Conservation (phyloP, 1,284 basidiomycete species). For the Waitea zeae region DNA sequence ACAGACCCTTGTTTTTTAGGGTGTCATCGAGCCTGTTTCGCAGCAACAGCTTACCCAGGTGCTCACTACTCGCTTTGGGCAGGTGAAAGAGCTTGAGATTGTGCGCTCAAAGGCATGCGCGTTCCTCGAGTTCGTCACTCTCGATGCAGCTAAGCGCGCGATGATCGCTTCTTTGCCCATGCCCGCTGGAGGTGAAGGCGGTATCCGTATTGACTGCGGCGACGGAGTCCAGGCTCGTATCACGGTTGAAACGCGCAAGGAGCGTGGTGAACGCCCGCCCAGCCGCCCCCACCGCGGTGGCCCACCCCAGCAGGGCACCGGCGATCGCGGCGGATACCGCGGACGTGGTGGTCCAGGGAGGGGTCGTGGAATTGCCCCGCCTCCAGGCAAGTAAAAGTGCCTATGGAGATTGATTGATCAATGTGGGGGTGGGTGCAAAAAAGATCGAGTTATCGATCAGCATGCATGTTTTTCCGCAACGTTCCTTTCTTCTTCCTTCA, state of each 20-base stretch:
- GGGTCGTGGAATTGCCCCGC: constrained; percentile 10
- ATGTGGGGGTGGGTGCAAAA: too few species aligned
- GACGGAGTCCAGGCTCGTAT: constrained; percentile 40
- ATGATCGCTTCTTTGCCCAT: constrained; percentile 56
- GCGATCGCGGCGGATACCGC: constrained; percentile 12
- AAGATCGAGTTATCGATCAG: too few species aligned
- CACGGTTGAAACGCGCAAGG: constrained; percentile 78
- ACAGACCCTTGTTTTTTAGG: constrained; percentile 18
- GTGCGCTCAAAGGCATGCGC: constrained; percentile 83
- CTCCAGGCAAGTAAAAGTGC: too few species aligned
- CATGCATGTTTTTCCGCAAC: too few species aligned
- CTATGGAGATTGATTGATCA: too few species aligned
- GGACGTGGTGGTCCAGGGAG: constrained; percentile 14
- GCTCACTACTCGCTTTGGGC: constrained; percentile 63
- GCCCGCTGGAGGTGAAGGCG: constrained; percentile 70
- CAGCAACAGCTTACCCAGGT: constrained; percentile 37
- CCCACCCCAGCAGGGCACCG: constrained; percentile 9
- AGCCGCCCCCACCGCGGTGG: constrained; percentile 14
- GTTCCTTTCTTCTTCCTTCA: too few species aligned
- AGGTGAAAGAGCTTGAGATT: constrained; percentile 80
- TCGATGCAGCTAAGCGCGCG: constrained; percentile 75
- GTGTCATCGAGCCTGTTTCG: constrained; percentile 61
- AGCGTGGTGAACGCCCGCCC: constrained; percentile 58
- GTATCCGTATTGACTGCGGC: constrained; percentile 57
- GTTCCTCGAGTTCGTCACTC: constrained; percentile 75